Base-by-base conservation (phyloP, 768 basidiomycete genomes). In the Pulveroboletus sp. region DNA sequence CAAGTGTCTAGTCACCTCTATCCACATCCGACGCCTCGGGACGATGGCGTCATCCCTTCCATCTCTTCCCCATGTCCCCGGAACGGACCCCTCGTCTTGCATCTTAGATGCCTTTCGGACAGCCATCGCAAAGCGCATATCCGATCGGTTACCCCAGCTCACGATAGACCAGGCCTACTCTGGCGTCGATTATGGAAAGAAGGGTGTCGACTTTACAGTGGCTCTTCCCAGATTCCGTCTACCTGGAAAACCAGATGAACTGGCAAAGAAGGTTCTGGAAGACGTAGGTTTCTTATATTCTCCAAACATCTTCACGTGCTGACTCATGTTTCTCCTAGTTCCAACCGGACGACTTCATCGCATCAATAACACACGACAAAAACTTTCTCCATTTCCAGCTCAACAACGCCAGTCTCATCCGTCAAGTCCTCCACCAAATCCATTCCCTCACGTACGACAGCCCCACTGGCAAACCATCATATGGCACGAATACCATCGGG, bases 151-250 rank as follows among this genome's bases (percentile, higher is more conserved):
- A 7, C 81, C 83, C 24, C 68, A 69, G 3, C 69, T 95, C 43
- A 75, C 85, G 0, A 51, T 91, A 23, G 87, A 89, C 34, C 82
- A 90, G 60, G 91, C 84, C 0, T 97, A 90, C 68, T 65, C 77
- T 20, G 94, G 90, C 19, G 86, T 97, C 1, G 87, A 94, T 64
- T 89, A 86, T 54, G 91, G 90, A 31, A 92, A 94, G 71, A 94
- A 94, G 69, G 91, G 89, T n/a, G 84, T 79, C 37, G 95, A 98
- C 70, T 93, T 97, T 58, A 87, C 88, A 0, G 80, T 97, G 17
- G 93, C 95, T 1, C 68, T 97, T 41, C 90, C 94, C n/a, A 80
- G 94, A 53, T 97, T 94, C 72, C 77, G 90, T 47, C 72, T 95
- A 21, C 84, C 85, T 8, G 92, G 83, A 17, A 93, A 93, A 63